Evolutionary conservation across 2,329 filamentous ascomycete genomes (phyloP), one percentile per base, ranked within the genome.

Genomic region (Fusarium austroafricanum): DNA sequence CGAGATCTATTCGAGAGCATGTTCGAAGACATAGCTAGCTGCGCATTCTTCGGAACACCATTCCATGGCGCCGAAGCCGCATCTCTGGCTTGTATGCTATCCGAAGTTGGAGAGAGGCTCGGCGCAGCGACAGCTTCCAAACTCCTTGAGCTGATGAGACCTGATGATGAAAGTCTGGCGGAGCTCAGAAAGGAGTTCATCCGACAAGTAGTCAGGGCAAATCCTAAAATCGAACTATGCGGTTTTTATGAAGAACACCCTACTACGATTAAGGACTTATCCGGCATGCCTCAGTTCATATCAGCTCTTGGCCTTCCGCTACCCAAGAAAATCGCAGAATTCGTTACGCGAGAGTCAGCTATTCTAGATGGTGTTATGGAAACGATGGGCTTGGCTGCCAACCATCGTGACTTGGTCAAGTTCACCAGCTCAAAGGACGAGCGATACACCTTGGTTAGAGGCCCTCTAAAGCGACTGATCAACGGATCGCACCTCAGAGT

Each of bases 241-340:
- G 80, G 80, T 29, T 82, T 82, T 42, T 82, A 75, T 15, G 80
- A 82, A 55, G 75, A 80, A 33, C 75, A 80, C 3, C 74, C 72
- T 2, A 82, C 80, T 9, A 74, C 80, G 18, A 79, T 80, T 29
- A 74, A 75, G 1, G 75, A 79, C 20, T 72, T 81, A 47, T 75
- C 71, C 2, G 76, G 77, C 3, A 58, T 82, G 5, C 77, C 73
- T 0, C 44, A 65, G 12, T 61, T 70, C 21, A 49, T 72, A 20
- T 76, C 75, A 44, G 39, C 68, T 15, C 61, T 74, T 6, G 47
- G 62, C 7, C 61, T 67, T 12, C 43, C 68, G 1, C 70, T 81
- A 7, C 76, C 77, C 5, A 76, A 77, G 55, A 73, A 76, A 29
- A 70, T 75, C 31, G 77, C 77, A 5, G 77, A 81, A 17, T 80